These are phyloP conservation scores for Penicillium decumbens DNA, from an alignment of 2,329 filamentous ascomycete species.

Conservation along the genomic window DNA sequence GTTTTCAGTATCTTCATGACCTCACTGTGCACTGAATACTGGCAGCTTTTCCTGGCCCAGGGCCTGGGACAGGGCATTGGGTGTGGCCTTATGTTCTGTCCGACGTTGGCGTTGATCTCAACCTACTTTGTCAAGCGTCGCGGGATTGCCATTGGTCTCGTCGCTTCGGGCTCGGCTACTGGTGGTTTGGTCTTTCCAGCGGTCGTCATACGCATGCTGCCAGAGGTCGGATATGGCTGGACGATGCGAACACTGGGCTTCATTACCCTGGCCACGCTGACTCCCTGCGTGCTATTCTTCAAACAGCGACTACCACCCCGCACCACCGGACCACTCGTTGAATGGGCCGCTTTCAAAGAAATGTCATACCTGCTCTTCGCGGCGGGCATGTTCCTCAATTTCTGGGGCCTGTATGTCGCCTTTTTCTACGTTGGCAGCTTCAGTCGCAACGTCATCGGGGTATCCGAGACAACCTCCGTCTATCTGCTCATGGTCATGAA, in stretches of 20 bases:
- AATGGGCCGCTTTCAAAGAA: conserved; percentile 51
- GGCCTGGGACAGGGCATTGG: conserved; percentile 57
- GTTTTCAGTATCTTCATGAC: conserved; percentile 51
- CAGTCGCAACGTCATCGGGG: conserved; percentile 37
- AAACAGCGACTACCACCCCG: conserved; percentile 49
- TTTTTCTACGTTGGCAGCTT: conserved; percentile 49
- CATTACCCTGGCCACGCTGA: conserved; percentile 50
- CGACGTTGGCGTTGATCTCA: conserved; percentile 52
- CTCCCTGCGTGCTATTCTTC: conserved; percentile 43
- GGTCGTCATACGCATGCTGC: conserved; percentile 53
- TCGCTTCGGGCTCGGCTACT: conserved; percentile 56
- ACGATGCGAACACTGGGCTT: conserved; percentile 60
- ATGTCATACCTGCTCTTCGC: conserved; percentile 44
- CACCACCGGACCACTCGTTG: conserved; percentile 49
- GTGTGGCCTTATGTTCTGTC: conserved; percentile 52
- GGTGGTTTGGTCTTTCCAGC: conserved; percentile 63
- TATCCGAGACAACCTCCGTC: conserved; percentile 47
- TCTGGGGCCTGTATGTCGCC: conserved; percentile 53
- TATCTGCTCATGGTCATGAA: conserved; percentile 63
- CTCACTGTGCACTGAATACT: conserved; percentile 46
- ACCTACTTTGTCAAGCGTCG: conserved; percentile 61
- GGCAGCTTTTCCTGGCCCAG: conserved; percentile 50
- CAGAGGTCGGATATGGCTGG: conserved; percentile 60
- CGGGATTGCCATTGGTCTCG: conserved; percentile 56
- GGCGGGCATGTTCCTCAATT: conserved; percentile 44